Evolutionary conservation across 495 filamentous ascomycete species (phyloP).

Genomic region (Penicillium paradoxum): DNA sequence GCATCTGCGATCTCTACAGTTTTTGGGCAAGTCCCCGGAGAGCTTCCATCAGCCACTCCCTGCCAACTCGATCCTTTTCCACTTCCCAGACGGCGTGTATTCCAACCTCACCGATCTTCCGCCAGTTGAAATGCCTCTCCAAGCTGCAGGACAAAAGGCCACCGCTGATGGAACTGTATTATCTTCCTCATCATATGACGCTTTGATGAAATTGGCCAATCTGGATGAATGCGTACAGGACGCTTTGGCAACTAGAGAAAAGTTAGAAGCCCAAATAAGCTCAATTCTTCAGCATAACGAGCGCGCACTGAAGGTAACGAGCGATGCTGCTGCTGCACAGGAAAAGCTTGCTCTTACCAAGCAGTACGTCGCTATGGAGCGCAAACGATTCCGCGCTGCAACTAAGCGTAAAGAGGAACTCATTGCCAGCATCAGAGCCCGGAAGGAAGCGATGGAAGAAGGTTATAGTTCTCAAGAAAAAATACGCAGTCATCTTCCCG

Average conservation of each 20-base stretch:
- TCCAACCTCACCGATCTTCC: slow-evolving; percentile 61
- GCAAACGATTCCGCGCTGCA: slow-evolving; percentile 56
- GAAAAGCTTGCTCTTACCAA: slow-evolving; percentile 57
- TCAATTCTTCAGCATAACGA: slow-evolving; percentile 57
- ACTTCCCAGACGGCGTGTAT: slow-evolving; percentile 86
- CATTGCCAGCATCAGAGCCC: slow-evolving; percentile 56
- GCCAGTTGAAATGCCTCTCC: slow-evolving; percentile 29
- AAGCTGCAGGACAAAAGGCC: slow-evolving; percentile 11
- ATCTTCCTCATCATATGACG: slow-evolving; percentile 80
- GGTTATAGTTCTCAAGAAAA: slow-evolving; percentile 56
- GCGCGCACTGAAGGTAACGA: slow-evolving; percentile 31
- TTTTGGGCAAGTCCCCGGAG: slow-evolving; percentile 71
- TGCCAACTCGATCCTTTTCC: slow-evolving; percentile 79
- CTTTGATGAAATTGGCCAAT: slow-evolving; percentile 82
- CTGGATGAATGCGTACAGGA: slow-evolving; percentile 92
- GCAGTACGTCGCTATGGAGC: slow-evolving; percentile 58
- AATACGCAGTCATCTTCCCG: slow-evolving; percentile 41
- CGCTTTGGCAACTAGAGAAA: slow-evolving; percentile 70
- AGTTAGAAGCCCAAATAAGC: slow-evolving; percentile 72
- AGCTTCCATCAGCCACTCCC: slow-evolving; percentile 73
- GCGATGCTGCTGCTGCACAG: slow-evolving; percentile 56
- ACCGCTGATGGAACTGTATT: slow-evolving; percentile 35
- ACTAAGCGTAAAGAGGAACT: slow-evolving; percentile 59
- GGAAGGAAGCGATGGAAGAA: slow-evolving; percentile 59
- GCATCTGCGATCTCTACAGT: slow-evolving; percentile 67